These are phyloP conservation scores for Pholiota adiposa DNA, from an alignment of 1,284 basidiomycete species.

Conservation along the genomic window DNA sequence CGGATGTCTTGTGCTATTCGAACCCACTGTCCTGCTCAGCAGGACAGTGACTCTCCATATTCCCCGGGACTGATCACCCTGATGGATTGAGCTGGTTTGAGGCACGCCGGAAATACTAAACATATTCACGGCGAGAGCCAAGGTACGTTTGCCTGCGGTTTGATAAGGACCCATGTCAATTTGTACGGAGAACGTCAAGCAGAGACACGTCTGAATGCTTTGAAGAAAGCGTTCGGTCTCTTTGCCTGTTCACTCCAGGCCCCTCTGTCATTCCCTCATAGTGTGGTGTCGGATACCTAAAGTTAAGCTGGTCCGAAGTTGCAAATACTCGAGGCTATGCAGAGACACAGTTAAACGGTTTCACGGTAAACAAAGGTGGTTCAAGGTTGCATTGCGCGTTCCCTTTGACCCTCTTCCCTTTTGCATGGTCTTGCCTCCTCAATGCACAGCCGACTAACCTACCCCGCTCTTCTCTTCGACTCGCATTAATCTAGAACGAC, in stretches of 20 bases:
- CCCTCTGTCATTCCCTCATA: conserved; percentile 16
- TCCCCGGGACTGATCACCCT: conserved; percentile 47
- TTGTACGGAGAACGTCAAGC: conserved; percentile 17
- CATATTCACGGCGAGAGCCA: conserved; percentile 17
- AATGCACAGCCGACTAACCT: conserved; percentile 67
- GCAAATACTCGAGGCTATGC: conserved; percentile 19
- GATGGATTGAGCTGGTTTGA: conserved; percentile 27
- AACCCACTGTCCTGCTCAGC: conserved; percentile 11
- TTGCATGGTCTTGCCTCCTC: conserved; percentile 47
- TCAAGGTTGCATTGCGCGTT: conserved; percentile 21
- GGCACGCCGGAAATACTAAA: conserved; percentile 18
- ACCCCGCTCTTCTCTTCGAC: conserved; percentile 33
- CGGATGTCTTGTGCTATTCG: conserved; percentile 23
- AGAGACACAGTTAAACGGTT: conserved; percentile 48
- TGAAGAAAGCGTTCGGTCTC: conserved; percentile 24
- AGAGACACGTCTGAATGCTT: conserved; percentile 20
- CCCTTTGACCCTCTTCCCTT: conserved; percentile 33
- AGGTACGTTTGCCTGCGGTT: conserved; percentile 5
- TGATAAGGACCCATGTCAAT: conserved; percentile 4
- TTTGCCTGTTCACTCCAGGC: conserved; percentile 33
- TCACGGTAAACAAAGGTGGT: conserved; percentile 43
- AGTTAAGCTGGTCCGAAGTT: conserved; percentile 8
- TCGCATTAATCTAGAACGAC: conserved; percentile 72
- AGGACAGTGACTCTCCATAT: conserved; percentile 16
- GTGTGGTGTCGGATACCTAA: conserved; percentile 11